phyloP scores from a whole-genome alignment of 495 filamentous ascomycete genomes.

The Xylaria palmicola region DNA sequence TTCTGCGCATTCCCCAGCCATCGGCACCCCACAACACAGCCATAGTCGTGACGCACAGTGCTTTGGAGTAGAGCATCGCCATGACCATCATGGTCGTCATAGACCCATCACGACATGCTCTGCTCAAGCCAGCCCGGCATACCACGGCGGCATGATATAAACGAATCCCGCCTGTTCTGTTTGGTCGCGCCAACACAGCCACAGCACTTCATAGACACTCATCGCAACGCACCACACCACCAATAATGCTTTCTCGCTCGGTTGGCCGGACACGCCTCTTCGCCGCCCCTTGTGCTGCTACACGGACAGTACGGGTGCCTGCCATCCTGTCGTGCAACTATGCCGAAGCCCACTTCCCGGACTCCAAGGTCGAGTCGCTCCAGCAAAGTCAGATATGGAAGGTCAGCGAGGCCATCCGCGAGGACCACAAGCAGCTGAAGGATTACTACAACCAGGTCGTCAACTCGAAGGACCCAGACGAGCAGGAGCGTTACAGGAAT shows the following conservation, averaged over 20 bases:
- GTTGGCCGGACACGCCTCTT: neutral
- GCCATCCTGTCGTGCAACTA: slow-evolving; percentile 2
- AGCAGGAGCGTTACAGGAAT: slow-evolving; percentile 58
- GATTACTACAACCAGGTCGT: slow-evolving; percentile 58
- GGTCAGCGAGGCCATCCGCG: slow-evolving; percentile 48
- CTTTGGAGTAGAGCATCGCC: too few species aligned
- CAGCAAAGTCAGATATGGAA: slow-evolving; percentile 29
- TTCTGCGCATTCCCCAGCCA: too few species aligned
- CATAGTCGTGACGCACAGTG: neutral
- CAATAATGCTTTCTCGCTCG: slow-evolving; percentile 1
- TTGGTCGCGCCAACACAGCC: too few species aligned
- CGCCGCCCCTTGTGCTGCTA: neutral
- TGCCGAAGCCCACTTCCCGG: slow-evolving; percentile 20
- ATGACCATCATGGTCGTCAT: slow-evolving; percentile 10
- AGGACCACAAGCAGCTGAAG: slow-evolving; percentile 65
- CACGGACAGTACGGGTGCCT: neutral
- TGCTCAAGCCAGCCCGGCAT: too few species aligned
- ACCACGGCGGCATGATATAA: too few species aligned
- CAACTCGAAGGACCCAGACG: slow-evolving; percentile 45
- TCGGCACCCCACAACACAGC: too few species aligned
- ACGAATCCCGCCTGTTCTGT: too few species aligned
- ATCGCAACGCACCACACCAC: too few species aligned
- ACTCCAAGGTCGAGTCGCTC: slow-evolving; percentile 21
- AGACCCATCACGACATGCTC: too few species aligned
- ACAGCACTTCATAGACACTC: too few species aligned